Conservation (phyloP, 2,329 filamentous ascomycete genomes). For the Ambrosiella cleistominuta region DNA sequence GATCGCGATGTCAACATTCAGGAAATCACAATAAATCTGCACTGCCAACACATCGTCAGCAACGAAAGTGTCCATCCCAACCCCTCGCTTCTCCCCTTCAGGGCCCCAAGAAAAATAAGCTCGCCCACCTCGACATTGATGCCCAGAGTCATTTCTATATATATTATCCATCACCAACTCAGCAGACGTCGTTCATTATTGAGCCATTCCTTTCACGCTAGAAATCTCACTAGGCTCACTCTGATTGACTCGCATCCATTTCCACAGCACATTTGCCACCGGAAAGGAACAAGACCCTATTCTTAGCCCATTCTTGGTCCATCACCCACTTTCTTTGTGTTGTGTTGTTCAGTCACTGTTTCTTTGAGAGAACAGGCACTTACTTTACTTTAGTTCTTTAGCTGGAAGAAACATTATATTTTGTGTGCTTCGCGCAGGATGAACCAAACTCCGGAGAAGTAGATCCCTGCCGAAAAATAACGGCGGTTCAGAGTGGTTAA, state of each 20-base stretch:
- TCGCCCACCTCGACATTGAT: too few species aligned
- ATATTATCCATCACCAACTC: not conserved
- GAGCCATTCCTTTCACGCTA: not conserved
- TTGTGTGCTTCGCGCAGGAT: too few species aligned
- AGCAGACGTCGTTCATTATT: not conserved
- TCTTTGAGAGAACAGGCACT: not conserved
- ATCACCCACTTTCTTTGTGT: not conserved
- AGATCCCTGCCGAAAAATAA: too few species aligned
- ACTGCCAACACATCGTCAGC: not conserved
- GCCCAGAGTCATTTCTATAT: too few species aligned
- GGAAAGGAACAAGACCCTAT: not conserved
- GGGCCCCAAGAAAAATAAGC: too few species aligned
- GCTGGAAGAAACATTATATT: too few species aligned
- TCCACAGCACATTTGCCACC: not conserved
- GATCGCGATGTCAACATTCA: not conserved
- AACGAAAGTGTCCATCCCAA: too few species aligned
- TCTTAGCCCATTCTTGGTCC: not conserved
- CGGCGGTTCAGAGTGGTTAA: too few species aligned
- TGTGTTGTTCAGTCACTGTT: not conserved
- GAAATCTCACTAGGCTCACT: not conserved
- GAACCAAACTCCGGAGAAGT: too few species aligned
- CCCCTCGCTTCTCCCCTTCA: too few species aligned
- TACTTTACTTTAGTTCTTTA: not conserved
- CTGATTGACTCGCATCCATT: not conserved
- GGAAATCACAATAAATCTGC: not conserved